Conservation (phyloP, 1,284 basidiomycete species). For the Ganoderma boninense region DNA sequence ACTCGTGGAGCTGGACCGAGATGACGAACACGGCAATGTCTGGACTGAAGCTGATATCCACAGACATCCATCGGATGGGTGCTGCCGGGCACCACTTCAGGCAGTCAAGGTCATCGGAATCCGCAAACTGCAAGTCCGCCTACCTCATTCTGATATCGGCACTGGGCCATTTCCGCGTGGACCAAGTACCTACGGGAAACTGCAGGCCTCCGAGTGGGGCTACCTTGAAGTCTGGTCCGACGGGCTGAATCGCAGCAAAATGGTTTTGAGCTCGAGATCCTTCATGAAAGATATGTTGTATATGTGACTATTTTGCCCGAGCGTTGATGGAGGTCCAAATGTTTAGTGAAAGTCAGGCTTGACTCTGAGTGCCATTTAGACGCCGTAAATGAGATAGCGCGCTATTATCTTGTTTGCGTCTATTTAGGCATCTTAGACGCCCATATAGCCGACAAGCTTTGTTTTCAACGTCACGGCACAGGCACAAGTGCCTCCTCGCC, state of each 20-base stretch:
- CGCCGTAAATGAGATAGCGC: background rate
- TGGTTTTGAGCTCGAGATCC: background rate
- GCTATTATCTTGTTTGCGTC: background rate
- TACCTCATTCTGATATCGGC: background rate
- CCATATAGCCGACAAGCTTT: background rate
- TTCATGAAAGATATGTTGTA: too few species aligned
- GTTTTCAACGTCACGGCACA: background rate
- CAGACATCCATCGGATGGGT: background rate
- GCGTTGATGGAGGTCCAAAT: too few species aligned
- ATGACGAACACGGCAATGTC: background rate
- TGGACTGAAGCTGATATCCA: background rate
- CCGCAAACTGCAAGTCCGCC: background rate
- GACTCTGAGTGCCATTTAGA: too few species aligned
- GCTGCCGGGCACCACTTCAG: background rate
- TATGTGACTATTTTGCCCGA: too few species aligned
- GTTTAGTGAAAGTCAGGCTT: too few species aligned
- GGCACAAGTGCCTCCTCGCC: background rate
- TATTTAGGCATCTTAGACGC: constrained; percentile 1
- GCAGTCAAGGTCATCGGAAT: background rate
- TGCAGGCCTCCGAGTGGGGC: background rate
- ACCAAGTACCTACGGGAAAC: background rate
- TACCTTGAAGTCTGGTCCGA: background rate
- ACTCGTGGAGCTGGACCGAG: background rate
- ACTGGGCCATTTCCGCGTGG: background rate
- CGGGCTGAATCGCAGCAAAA: background rate